These are phyloP conservation scores for Suillus decipiens DNA, from an alignment of 768 basidiomycete genomes.

Conservation along the genomic window DNA sequence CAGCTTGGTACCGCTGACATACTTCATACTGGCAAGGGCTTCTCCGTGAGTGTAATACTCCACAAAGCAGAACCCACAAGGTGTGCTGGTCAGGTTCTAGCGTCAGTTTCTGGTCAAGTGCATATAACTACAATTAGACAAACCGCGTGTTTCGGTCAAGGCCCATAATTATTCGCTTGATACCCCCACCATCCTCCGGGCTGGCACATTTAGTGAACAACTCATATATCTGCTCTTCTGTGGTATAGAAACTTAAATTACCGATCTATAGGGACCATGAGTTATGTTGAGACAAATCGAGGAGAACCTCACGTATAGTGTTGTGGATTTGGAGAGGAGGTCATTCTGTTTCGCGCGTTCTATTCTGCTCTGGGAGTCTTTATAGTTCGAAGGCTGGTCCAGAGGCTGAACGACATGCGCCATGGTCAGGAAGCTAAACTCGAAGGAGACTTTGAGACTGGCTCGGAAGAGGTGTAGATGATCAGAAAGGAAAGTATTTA, in stretches of 20 bases:
- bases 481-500: constrained; percentile 31
- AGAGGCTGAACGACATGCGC: constrained; percentile 82
- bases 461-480: neutral
- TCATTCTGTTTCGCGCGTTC: constrained; percentile 81
- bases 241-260: constrained; percentile 92
- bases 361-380: constrained; percentile 85
- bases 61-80: constrained; percentile 95
- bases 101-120: constrained; percentile 11
- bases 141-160: constrained; percentile 87
- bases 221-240: constrained; percentile 95
- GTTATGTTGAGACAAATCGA: constrained; percentile 21
- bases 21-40: constrained; percentile 89
- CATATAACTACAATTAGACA: constrained; percentile 18
- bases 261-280: constrained; percentile 58
- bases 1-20: constrained; percentile 96
- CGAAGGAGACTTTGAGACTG: neutral
- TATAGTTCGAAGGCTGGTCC: constrained; percentile 96
- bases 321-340: constrained; percentile 79
- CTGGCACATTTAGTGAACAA: constrained; percentile 89
- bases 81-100: constrained; percentile 56
- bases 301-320: constrained; percentile 75
- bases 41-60: constrained; percentile 95
- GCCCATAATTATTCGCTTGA: constrained; percentile 95
- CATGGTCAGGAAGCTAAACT: constrained; percentile 45
- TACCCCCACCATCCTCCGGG: constrained; percentile 84